Evolutionary conservation across 164 flowering plant genomes (phyloP).

Genomic region (Cinnamomum micranthum): DNA sequence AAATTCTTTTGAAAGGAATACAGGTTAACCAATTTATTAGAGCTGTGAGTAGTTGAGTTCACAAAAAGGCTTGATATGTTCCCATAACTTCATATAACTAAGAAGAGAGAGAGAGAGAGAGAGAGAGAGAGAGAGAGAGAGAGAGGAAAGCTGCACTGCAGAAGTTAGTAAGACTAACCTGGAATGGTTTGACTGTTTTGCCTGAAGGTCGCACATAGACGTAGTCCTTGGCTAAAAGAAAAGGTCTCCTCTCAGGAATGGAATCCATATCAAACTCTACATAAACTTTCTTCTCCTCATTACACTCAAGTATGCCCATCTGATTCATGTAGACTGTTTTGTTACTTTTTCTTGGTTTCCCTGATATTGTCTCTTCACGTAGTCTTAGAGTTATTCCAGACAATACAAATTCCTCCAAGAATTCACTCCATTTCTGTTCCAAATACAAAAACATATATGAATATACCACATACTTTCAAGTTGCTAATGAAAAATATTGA

Average conservation of each 20-base stretch:
- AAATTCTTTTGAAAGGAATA: too few relatives aligned
- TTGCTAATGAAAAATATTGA: neutral
- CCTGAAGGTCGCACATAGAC: constrained; percentile 25
- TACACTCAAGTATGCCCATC: neutral
- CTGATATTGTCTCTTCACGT: constrained; percentile 17
- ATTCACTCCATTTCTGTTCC: constrained; percentile 39
- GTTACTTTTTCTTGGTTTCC: constrained; percentile 1
- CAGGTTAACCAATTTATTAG: too few relatives aligned
- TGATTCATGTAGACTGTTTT: constrained; percentile 1
- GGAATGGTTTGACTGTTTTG: constrained; percentile 15
- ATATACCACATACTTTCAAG: neutral
- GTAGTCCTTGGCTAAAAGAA: constrained; percentile 44
- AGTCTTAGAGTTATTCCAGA: constrained; percentile 26
- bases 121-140: too few relatives aligned
- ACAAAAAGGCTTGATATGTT: too few relatives aligned
- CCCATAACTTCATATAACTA: too few relatives aligned
- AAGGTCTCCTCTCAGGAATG: constrained; percentile 34
- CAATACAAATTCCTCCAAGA: constrained; percentile 5
- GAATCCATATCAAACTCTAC: constrained; percentile 33
- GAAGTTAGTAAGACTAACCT: constrained; percentile 21
- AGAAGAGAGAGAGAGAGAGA: too few relatives aligned
- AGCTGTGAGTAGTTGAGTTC: too few relatives aligned
- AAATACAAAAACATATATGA: neutral
- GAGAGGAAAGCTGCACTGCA: neutral
- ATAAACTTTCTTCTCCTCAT: constrained; percentile 21